Evolutionary conservation across 2,329 filamentous ascomycete species (phyloP), one percentile per base, ranked within the genome.

Genomic region (Acrocalymma vagum): DNA sequence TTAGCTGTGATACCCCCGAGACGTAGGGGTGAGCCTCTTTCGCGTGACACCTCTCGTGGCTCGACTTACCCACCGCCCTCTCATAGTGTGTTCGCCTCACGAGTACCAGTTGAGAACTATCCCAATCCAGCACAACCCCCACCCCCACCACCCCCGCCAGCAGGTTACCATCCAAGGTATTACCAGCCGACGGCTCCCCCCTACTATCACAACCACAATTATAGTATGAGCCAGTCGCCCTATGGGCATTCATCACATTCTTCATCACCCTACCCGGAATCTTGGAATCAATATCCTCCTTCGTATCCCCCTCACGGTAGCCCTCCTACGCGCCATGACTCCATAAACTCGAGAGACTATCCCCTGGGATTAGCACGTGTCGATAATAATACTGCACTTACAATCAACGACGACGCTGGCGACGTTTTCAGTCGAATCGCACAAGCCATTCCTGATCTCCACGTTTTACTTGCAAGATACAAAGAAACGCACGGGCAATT

Each of bases 61-160:
- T 47, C 56, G 31, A 55, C 51, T 16, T 54, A 55, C 31, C 46
- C 60, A 52, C 43, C 60, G 48, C 63, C 63, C 39, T 42, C 51
- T 31, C 60, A 60, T 40, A 49, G 57, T 42, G 29, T 59, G 32
- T 70, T 68, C 47, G 65, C 66, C 39, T 67, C 63, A 40, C 60
- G 65, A 42, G 64, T 69, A 25, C 66, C 66, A 45, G 44, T 53
- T 17, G 65, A 70, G 42, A 51, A 60, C 43, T 69, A 69, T 52
- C 47, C 54, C 72, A 80, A 54, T 80, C 76, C 60, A 90, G 82
- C 78, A 90, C 86, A 62, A 82, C 78, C 42, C 91, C 76, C 58
- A 90, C 83, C 49, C 92, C 78, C 63, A 91, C 84, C 79, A 91
- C 86, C 66, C 83, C 79, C 48, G 90, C 76, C 74, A 90, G 53